Evolutionary conservation across 768 basidiomycete genomes (phyloP).

Genomic region (Rossbeevera mucosa): DNA sequence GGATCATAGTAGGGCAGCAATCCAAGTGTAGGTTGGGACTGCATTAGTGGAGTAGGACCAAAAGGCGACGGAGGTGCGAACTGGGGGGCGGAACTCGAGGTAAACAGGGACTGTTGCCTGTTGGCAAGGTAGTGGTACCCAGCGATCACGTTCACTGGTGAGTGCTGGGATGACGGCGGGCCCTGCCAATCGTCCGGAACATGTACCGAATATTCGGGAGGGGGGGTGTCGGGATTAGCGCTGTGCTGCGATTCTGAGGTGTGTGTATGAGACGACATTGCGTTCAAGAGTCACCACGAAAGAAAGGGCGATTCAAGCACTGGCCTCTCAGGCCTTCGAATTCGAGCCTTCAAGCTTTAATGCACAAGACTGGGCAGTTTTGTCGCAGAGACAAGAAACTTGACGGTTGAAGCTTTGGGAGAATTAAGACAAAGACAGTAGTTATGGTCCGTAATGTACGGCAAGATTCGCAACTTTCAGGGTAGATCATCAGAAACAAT

Average conservation of each 20-base stretch:
- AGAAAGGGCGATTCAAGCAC: background rate
- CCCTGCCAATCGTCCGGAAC: slow-evolving; percentile 10
- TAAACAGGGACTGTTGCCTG: slow-evolving; percentile 16
- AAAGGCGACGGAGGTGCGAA: slow-evolving; percentile 18
- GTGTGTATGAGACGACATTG: slow-evolving; percentile 14
- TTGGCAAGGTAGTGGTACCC: slow-evolving; percentile 11
- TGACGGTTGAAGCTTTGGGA: background rate
- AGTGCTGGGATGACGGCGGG: slow-evolving; percentile 17
- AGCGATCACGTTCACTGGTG: slow-evolving; percentile 9
- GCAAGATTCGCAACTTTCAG: background rate
- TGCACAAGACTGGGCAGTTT: background rate
- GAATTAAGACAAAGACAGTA: background rate
- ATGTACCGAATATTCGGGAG: slow-evolving; percentile 26
- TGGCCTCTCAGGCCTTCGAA: background rate
- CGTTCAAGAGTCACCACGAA: background rate
- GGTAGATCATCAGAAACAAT: background rate
- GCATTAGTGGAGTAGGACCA: slow-evolving; percentile 41
- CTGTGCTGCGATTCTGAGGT: slow-evolving; percentile 15
- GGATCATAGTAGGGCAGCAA: slow-evolving; percentile 42
- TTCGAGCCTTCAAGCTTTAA: background rate
- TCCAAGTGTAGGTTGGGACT: slow-evolving; percentile 33
- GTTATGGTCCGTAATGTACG: background rate
- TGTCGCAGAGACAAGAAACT: background rate
- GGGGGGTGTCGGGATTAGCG: slow-evolving; percentile 27
- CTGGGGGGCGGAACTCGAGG: slow-evolving; percentile 11